Evolutionary conservation across 2,329 filamentous ascomycete genomes (phyloP), one percentile per base, ranked within the genome.

Genomic region (Beauveria rudraprayagi): DNA sequence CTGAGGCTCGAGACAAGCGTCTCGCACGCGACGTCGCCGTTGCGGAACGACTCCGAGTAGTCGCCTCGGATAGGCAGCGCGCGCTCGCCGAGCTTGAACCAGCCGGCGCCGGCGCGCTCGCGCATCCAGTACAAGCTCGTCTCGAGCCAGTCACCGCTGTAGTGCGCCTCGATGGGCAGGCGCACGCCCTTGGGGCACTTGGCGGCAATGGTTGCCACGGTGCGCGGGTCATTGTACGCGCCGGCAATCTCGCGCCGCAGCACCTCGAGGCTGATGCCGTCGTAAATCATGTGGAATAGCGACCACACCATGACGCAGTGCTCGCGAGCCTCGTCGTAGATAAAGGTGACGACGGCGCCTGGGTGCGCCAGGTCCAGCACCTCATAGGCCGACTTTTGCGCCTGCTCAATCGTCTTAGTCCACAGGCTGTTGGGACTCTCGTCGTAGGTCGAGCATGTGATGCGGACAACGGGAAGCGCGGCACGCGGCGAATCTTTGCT

Each of bases 281-380:
- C 61, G 41, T 63, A 63, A 55, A 73, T 67, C 63, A 70, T 72
- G 60, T 73, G 73, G 62, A 73, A 73, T 63, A 73, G 67, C 22
- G 71, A 67, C 1, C 73, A 60, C 1, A 72, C 69, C 66, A 70
- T 71, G 3, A 67, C 61, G 47, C 61, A 63, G 41, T 59, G 61
- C 50, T 44, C 46, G 11, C 53, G 51, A 5, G 26, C 22, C 10
- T 56, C 51, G 26, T 60, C 60, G 57, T 59, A 63, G 30, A 63
- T 26, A 8, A 54, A 63, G 7, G 61, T 52, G 22, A 61, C 41
- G 22, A 61, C 52, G 52, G 58, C 54, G 28, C 57, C 58, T 3
- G 58, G 61, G 7, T 53, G 44, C 19, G 57, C 61, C 17, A 57
- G 52, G 37, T 40, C 22, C 37, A 63, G 60, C 34, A 47, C 37